Evolutionary conservation across 2,329 filamentous ascomycete genomes (phyloP).

Genomic region (Paraphaeosphaeria sporulosa): DNA sequence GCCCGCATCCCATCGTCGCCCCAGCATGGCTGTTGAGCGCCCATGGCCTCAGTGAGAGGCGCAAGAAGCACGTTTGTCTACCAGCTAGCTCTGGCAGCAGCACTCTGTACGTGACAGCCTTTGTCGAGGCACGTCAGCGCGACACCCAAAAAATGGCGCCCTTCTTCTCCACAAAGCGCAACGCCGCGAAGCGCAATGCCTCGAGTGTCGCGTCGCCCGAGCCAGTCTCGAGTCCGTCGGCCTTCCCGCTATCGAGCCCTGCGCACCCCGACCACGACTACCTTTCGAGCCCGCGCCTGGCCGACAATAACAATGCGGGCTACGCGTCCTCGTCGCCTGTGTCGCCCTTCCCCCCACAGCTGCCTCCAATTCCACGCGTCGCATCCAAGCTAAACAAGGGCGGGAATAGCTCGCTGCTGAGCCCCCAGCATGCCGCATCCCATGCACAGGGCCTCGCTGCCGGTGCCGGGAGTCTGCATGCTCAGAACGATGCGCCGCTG

Average conservation of each 20-base stretch:
- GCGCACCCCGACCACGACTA: slow-evolving; percentile 42
- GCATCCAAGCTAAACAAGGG: slow-evolving; percentile 42
- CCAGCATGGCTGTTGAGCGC: slow-evolving; percentile 37
- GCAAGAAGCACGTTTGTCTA: background rate
- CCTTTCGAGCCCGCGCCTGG: slow-evolving; percentile 40
- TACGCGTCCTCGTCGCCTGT: slow-evolving; percentile 44
- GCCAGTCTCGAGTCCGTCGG: slow-evolving; percentile 34
- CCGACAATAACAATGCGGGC: slow-evolving; percentile 41
- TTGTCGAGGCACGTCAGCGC: background rate
- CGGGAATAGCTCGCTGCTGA: slow-evolving; percentile 21
- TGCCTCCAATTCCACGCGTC: slow-evolving; percentile 50
- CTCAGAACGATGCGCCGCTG: no score
- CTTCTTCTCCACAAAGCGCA: slow-evolving; percentile 51
- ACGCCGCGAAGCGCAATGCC: slow-evolving; percentile 48
- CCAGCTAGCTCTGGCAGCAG: slow-evolving; percentile 8
- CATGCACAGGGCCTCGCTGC: no score
- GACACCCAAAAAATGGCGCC: slow-evolving; percentile 41
- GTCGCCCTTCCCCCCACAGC: slow-evolving; percentile 47
- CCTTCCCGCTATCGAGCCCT: slow-evolving; percentile 36
- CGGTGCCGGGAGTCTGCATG: no score
- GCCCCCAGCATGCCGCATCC: slow-evolving; percentile 8
- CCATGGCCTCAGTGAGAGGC: slow-evolving; percentile 48
- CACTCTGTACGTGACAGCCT: background rate
- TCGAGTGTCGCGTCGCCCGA: slow-evolving; percentile 46
- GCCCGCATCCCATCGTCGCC: slow-evolving; percentile 14